Evolutionary conservation across 768 basidiomycete species (phyloP).

Genomic region (Collybia sordida): DNA sequence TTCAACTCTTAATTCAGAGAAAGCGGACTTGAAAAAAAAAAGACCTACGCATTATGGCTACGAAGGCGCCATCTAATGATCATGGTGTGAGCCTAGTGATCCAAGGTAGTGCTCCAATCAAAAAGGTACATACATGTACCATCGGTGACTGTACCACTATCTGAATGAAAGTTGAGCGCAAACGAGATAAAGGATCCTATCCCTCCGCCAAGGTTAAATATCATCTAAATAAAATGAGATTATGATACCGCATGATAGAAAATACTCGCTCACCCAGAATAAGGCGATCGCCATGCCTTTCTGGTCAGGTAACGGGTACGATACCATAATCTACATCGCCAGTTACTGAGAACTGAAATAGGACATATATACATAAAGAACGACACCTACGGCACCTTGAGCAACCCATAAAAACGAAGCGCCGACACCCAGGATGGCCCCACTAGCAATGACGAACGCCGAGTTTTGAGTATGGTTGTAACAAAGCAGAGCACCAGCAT

Average conservation of each 20-base stretch:
- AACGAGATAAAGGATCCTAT: slow-evolving; percentile 30
- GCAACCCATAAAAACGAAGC: slow-evolving; percentile 28
- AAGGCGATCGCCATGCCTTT: slow-evolving; percentile 24
- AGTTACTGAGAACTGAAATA: no score
- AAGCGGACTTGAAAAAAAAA: neutral
- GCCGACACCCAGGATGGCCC: slow-evolving; percentile 27
- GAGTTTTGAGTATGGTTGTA: slow-evolving; percentile 27
- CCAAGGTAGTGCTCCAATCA: neutral
- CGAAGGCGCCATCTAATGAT: slow-evolving; percentile 24
- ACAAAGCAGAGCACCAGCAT: slow-evolving; percentile 25
- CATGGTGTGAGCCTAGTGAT: neutral
- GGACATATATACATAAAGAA: neutral
- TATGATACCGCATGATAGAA: neutral
- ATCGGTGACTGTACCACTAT: slow-evolving; percentile 24
- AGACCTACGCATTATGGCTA: slow-evolving; percentile 25
- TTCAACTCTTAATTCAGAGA: neutral
- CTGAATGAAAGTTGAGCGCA: slow-evolving; percentile 24
- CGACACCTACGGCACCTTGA: slow-evolving; percentile 22
- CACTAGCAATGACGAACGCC: slow-evolving; percentile 25
- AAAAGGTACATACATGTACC: slow-evolving; percentile 21
- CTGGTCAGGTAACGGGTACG: slow-evolving; percentile 26
- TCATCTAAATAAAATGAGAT: slow-evolving; percentile 12
- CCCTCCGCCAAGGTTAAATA: slow-evolving; percentile 28
- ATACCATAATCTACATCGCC: slow-evolving; percentile 24
- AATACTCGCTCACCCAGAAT: slow-evolving; percentile 19